Percentiles rank a stretch among this genome's conserved stretches.
phyloP scores from a whole-genome alignment of 2,329 filamentous ascomycete species.

The Penicillium sp. region DNA sequence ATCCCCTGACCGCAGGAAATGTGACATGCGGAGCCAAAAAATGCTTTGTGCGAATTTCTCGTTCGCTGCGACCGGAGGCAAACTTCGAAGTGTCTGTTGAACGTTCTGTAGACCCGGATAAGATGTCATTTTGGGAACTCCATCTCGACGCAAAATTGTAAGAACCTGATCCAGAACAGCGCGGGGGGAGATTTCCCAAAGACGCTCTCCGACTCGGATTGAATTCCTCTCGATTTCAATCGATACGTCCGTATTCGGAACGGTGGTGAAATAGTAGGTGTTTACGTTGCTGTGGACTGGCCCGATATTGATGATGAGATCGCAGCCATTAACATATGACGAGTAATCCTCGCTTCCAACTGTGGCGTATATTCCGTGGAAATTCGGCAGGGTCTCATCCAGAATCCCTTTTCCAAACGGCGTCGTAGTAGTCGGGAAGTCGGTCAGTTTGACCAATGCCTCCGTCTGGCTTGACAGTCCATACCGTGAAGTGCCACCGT shows the following conservation, averaged over 20 bases:
- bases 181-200: not conserved
- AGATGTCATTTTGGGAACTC: not conserved
- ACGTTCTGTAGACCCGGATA: not conserved
- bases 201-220: not conserved
- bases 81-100: not conserved
- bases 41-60: not conserved
- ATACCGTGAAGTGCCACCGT: slow-evolving; percentile 50
- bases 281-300: slow-evolving; percentile 10
- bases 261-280: not conserved
- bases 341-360: slow-evolving; percentile 28
- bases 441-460: slow-evolving; percentile 46
- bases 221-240: not conserved
- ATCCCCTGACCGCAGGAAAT: slow-evolving; percentile 5
- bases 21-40: slow-evolving; percentile 8
- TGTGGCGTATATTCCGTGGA: slow-evolving; percentile 52
- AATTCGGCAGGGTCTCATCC: slow-evolving; percentile 52
- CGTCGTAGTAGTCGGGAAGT: slow-evolving; percentile 53
- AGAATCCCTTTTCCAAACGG: slow-evolving; percentile 56
- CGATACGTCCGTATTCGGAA: not conserved
- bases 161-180: not conserved
- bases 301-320: slow-evolving; percentile 12
- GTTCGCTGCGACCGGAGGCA: not conserved
- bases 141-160: not conserved
- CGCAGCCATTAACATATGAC: not conserved
- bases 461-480: slow-evolving; percentile 35